Conservation (phyloP, 257 asterid species). For the Solanum gracilifrons region DNA sequence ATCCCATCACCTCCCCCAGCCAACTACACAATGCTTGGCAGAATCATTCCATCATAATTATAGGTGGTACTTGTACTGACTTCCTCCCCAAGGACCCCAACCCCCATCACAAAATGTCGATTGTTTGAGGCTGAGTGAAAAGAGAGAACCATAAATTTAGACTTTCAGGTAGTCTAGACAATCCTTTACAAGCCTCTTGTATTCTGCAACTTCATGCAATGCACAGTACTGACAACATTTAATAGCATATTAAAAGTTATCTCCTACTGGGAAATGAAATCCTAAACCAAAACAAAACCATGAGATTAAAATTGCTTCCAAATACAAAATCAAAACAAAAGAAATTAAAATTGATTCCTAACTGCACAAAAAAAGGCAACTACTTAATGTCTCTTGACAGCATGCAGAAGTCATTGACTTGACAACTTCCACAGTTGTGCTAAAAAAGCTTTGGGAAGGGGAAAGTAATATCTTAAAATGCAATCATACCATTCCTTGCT, state of each 20-base stretch:
- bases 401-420: background rate
- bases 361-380: background rate
- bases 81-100: background rate
- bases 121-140: background rate
- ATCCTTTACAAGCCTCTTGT: background rate
- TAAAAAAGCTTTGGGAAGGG: background rate
- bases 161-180: background rate
- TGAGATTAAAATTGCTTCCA: background rate
- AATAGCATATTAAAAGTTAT: background rate
- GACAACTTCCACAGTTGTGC: background rate
- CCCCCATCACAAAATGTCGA: background rate
- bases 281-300: background rate
- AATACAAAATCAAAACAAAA: background rate
- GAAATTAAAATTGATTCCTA: background rate
- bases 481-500: slow-evolving; percentile 64
- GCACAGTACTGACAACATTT: background rate
- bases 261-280: background rate
- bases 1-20: background rate
- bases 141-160: background rate
- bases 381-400: background rate
- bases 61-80: background rate
- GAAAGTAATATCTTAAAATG: background rate
- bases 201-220: background rate
- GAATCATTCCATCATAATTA: background rate
- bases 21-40: background rate